These are phyloP conservation scores for Penicillium taxi DNA, from an alignment of 495 filamentous ascomycete species.

Conservation along the genomic window DNA sequence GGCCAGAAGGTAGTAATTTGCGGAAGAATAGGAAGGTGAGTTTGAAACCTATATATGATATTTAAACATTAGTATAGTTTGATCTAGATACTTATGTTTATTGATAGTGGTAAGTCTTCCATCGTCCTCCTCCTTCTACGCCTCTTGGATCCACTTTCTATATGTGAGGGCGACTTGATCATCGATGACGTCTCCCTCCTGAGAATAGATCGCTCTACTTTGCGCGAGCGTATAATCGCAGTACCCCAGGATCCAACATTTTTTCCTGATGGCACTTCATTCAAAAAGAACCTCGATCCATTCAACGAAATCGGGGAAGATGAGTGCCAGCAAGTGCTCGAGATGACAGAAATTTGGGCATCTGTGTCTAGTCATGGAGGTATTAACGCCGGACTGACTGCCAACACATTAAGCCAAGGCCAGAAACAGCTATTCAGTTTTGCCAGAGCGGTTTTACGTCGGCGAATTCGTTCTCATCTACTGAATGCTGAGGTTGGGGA, in stretches of 20 bases:
- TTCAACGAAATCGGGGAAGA: not conserved
- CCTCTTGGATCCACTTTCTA: not conserved
- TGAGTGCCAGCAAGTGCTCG: not conserved
- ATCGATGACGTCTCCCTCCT: not conserved
- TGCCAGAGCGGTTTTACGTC: not conserved
- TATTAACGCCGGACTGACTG: not conserved
- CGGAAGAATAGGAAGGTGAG: not conserved
- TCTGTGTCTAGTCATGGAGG: not conserved
- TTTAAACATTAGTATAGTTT: too few relatives aligned
- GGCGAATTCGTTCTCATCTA: not conserved
- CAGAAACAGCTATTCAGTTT: slow-evolving; percentile 2
- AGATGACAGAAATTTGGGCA: not conserved
- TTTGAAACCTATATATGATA: not conserved
- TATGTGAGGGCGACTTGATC: not conserved
- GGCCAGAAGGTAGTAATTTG: not conserved
- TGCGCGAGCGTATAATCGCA: not conserved
- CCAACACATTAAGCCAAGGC: not conserved
- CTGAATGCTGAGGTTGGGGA: too few relatives aligned
- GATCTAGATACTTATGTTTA: too few relatives aligned
- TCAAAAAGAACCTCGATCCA: not conserved
- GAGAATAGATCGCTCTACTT: not conserved
- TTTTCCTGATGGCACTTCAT: not conserved
- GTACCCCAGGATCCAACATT: slow-evolving; percentile 1
- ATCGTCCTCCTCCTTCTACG: not conserved
- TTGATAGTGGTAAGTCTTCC: slow-evolving; percentile 1